Base-by-base conservation (phyloP, 176 grass and related monocot species). In the Musa itinerans region DNA sequence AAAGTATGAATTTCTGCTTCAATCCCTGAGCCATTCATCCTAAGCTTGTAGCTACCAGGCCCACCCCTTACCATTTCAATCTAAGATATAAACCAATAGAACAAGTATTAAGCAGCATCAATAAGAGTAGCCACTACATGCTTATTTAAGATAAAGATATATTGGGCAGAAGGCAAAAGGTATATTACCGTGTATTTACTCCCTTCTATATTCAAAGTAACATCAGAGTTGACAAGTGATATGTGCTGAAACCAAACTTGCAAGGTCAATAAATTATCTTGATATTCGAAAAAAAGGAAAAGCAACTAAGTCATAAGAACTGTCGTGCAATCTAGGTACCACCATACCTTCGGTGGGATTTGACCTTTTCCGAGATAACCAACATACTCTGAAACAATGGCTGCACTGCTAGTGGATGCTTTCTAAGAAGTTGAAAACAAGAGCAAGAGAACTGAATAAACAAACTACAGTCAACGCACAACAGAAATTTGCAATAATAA, bases 351-450 rank as follows among this genome's bases (percentile, higher is more conserved):
- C 78, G 91, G 95, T 83, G 95, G 95, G 80, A 99, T 92, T 89
- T 99, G 95, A 72, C 95, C 95, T 85, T 99, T 99, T 81, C 81
- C 92, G 69, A 99, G 90, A 82, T 99, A 99, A 78, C 95, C 90
- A 34, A 99, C 88, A 83, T 99, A 94, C 22, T 99, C 91, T 0
- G 84, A 91, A 63, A 94, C 83, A 84, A 92, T 83, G 10, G 82
- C 82, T 66, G 86, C 87, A 58, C 96, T 99, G 78, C 88, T 99
- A 63, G 86, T 91, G 83, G 88, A 89, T 79, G 96, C 96, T 99
- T 94, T 92, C 96, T 99, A 86, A 69, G 21, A 48, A 70, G 50
- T 70, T 43, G 34, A 43, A 43, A 43, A 43, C 16, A 1, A 70
- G 43, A 70, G n/a, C 13, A 75, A 83, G 24, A 78, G 25, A 78